Evolutionary conservation across 2,329 filamentous ascomycete genomes (phyloP).

Genomic region (Trichoderma breve): DNA sequence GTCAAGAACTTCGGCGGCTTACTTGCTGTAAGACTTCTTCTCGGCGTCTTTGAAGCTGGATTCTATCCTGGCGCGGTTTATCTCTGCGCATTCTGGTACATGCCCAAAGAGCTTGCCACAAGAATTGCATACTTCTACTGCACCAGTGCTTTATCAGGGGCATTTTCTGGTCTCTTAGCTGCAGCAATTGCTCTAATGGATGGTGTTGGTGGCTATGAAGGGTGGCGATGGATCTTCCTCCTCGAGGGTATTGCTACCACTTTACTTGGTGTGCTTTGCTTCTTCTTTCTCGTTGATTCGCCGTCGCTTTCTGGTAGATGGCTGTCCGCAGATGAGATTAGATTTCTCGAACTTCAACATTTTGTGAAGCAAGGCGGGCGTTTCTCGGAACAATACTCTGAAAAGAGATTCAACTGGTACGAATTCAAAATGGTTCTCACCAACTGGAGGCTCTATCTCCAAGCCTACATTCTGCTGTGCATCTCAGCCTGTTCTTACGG

Average conservation of each 20-base stretch:
- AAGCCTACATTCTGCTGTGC: background rate
- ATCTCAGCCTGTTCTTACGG: constrained; percentile 24
- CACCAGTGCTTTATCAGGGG: constrained; percentile 72
- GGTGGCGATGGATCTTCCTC: constrained; percentile 82
- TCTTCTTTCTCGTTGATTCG: constrained; percentile 70
- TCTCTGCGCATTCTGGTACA: constrained; percentile 85
- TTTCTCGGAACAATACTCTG: constrained; percentile 26
- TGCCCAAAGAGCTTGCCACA: constrained; percentile 80
- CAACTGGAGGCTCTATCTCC: constrained; percentile 13
- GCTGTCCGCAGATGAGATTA: constrained; percentile 38
- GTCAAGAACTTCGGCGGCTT: constrained; percentile 75
- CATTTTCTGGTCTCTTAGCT: constrained; percentile 82
- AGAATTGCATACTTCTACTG: constrained; percentile 95
- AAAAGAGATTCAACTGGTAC: constrained; percentile 8
- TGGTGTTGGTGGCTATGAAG: constrained; percentile 62
- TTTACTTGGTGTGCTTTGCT: constrained; percentile 59
- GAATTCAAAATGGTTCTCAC: constrained; percentile 7
- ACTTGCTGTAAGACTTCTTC: constrained; percentile 77
- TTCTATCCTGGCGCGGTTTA: constrained; percentile 66
- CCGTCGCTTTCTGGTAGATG: constrained; percentile 44
- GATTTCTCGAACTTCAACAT: constrained; percentile 30
- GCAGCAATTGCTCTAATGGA: constrained; percentile 86
- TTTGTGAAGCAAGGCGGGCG: constrained; percentile 32
- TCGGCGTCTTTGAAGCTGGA: constrained; percentile 61
- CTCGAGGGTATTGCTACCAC: constrained; percentile 67